Percentiles rank a stretch among this genome's conserved stretches.
These are phyloP conservation scores for Anisodus acutangulus DNA, from an alignment of 257 asterid species.

Conservation along the genomic window DNA sequence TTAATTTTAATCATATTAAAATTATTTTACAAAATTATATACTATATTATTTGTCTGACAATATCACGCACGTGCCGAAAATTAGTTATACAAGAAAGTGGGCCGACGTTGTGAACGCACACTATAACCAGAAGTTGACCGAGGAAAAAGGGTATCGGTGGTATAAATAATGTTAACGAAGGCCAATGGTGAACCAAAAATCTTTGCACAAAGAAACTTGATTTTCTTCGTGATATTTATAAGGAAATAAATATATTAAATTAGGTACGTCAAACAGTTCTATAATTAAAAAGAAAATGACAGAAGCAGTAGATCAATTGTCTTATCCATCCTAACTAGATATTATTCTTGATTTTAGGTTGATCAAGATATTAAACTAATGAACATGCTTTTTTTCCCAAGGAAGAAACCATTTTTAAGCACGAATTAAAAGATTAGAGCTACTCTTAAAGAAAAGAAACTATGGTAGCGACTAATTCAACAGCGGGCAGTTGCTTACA, in stretches of 20 bases:
- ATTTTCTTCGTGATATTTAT: background rate
- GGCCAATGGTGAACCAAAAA: background rate
- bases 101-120: too few species aligned
- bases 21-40: too few species aligned
- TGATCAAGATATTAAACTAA: background rate
- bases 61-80: too few species aligned
- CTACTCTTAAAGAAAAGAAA: too few species aligned
- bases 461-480: too few species aligned
- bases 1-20: too few species aligned
- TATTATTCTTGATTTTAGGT: background rate
- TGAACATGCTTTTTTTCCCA: background rate
- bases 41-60: too few species aligned
- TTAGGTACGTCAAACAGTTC: background rate
- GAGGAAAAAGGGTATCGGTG: too few species aligned
- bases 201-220: background rate
- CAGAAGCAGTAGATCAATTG: background rate
- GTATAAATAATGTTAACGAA: background rate
- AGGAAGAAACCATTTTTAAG: background rate
- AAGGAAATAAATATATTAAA: background rate
- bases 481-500: too few species aligned
- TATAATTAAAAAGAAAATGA: constrained; percentile 5
- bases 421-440: background rate
- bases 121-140: too few species aligned
- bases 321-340: background rate
- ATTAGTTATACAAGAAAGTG: too few species aligned